Percentiles rank a stretch among this genome's conserved stretches.
Conservation (phyloP, 257 asterid genomes). For the Nicotiana obtusifolia region DNA sequence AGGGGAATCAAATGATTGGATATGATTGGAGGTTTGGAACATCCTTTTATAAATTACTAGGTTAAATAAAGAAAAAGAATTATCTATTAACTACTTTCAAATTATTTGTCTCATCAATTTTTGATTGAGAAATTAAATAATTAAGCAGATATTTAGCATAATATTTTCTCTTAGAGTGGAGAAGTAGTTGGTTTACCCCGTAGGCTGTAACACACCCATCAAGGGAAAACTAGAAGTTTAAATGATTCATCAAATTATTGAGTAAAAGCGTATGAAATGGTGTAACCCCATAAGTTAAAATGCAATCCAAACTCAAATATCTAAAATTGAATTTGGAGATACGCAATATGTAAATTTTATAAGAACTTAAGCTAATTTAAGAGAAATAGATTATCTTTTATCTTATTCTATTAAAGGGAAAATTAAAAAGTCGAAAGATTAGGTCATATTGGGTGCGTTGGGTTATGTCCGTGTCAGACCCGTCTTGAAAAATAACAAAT, state of each 20-base stretch:
- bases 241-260: neutral
- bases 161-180: neutral
- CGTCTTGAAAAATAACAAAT: no score
- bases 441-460: no score
- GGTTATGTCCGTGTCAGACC: no score
- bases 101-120: neutral
- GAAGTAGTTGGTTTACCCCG: neutral
- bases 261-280: neutral
- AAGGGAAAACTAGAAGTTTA: no score
- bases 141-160: neutral
- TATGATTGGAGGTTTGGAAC: conserved; percentile 7
- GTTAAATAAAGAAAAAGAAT: neutral
- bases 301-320: no score
- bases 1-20: conserved; percentile 2
- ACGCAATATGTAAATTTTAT: neutral
- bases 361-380: neutral
- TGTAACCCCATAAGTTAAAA: neutral
- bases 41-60: neutral
- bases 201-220: neutral
- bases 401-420: no score
- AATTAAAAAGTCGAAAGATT: no score
- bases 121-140: neutral
- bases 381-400: neutral
- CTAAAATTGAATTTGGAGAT: neutral
- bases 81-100: neutral